Percentiles rank a stretch among this genome's conserved stretches.
Evolutionary conservation across 495 filamentous ascomycete species (phyloP).

Genomic region (Hyaloscypha finlandica): DNA sequence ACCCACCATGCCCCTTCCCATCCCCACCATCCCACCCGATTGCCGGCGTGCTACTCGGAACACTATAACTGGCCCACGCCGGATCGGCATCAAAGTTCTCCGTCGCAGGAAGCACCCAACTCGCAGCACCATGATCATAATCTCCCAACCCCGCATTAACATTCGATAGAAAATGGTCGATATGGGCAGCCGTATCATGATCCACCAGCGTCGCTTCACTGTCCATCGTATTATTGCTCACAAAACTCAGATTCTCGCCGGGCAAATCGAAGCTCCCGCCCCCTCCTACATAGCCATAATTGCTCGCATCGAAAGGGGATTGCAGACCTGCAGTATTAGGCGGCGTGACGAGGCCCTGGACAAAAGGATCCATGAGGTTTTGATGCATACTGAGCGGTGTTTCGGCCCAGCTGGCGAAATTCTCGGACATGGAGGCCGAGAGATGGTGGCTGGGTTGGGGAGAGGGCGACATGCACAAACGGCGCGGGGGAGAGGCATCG

Average conservation of each 20-base stretch:
- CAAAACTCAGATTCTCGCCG: constrained; percentile 24
- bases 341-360: constrained; percentile 41
- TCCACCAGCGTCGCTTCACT: constrained; percentile 26
- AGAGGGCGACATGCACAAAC: constrained; percentile 44
- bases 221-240: constrained; percentile 16
- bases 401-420: constrained; percentile 38
- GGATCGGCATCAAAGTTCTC: constrained; percentile 23
- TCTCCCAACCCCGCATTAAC: constrained; percentile 7
- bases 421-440: constrained; percentile 46
- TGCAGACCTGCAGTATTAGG: constrained; percentile 38
- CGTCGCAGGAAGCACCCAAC: constrained; percentile 18
- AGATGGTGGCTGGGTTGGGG: constrained; percentile 46
- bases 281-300: constrained; percentile 1
- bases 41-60: constrained; percentile 14
- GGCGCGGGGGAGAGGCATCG: constrained; percentile 30
- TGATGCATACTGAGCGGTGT: constrained; percentile 26
- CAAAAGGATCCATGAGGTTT: constrained; percentile 37
- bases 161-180: constrained; percentile 24
- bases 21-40: constrained; percentile 10
- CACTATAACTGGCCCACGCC: constrained; percentile 20
- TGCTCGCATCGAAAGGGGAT: constrained; percentile 34
- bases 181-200: constrained; percentile 3
- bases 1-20: constrained; percentile 6
- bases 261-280: constrained; percentile 14
- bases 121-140: constrained; percentile 5